phyloP scores from a whole-genome alignment of 257 asterid species.

The Nicotiana attenuata region DNA sequence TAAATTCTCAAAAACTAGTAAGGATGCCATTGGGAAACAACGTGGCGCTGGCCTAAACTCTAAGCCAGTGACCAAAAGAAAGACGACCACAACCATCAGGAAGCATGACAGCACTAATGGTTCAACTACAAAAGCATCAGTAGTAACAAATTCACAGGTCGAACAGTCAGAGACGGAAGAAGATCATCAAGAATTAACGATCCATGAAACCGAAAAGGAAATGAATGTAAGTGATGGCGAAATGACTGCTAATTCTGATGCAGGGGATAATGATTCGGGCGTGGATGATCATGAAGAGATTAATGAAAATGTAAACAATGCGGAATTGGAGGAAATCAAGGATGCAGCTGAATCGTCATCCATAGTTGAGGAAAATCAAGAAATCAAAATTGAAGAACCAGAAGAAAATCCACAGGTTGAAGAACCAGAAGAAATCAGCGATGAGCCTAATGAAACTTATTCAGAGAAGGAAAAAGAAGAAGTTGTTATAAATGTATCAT shows the following conservation, averaged over 20 bases:
- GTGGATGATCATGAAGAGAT: constrained; percentile 9
- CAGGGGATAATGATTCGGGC: constrained; percentile 10
- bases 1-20: constrained; percentile 26
- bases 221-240: constrained; percentile 9
- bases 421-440: constrained; percentile 15
- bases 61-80: constrained; percentile 28
- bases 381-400: constrained; percentile 22
- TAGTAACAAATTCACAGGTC: neutral
- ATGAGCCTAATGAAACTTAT: neutral
- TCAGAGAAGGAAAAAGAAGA: constrained; percentile 10
- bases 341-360: constrained; percentile 17
- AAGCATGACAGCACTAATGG: constrained; percentile 18
- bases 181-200: constrained; percentile 29
- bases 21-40: constrained; percentile 33
- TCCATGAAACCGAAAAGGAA: constrained; percentile 10
- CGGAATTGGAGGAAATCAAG: constrained; percentile 14
- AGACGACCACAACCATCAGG: constrained; percentile 13
- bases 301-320: constrained; percentile 14
- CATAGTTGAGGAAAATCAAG: constrained; percentile 10
- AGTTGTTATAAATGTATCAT: constrained; percentile 1
- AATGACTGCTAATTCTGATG: constrained; percentile 9
- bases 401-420: constrained; percentile 15
- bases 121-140: constrained; percentile 18
- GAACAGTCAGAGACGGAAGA: constrained; percentile 33
- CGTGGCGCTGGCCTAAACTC: constrained; percentile 12